Base-by-base conservation (phyloP, 148 eudicot species). In the Bassia scoparia region DNA sequence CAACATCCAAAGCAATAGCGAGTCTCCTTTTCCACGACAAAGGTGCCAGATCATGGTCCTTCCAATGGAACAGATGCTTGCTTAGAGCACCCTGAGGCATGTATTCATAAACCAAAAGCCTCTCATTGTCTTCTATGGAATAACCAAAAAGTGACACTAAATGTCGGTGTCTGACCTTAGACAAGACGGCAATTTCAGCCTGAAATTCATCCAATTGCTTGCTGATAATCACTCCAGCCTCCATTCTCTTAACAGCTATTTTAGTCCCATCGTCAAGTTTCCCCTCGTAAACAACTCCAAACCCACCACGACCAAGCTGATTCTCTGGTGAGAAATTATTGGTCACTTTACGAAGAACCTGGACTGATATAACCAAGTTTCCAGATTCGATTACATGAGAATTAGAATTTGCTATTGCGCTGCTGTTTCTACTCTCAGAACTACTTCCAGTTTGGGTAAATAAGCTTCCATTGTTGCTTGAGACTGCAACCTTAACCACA, bases 171-270 rank as follows among this genome's bases (percentile, higher is more conserved):
- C 91, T 73, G 41, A 91, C 93, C 49, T 82, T 86, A 13, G 97
- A 91, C 37, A 91, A 79, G 18, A 91, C 97, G 7, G 81, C 84
- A 24, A 91, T 91, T 80, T 91, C 97, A 62, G 97, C 79, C 31
- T 82, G 88, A 74, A 89, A 91, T 65, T 89, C 97, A 65, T 87
- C 86, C 71, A 86, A 69, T 4, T 86, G 93, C 67, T 90, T 90
- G 77, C 56, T 83, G 41, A 79, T 67, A 31, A 89, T 70, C 27
- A 80, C 83, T 73, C 86, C 87, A 15, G 79, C 74, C 74, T 87
- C 89, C 97, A 89, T 91, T 74, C 97, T 84, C 80, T 91, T 91
- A 37, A 91, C 93, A 2, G 97, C 97, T 77, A 91, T 84, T 71
- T 78, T 56, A 0, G 87, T 87, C 68, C 97, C 93, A 63, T 87